Evolutionary conservation across 148 eudicot genomes (phyloP).

Genomic region (Beta vulgaris): DNA sequence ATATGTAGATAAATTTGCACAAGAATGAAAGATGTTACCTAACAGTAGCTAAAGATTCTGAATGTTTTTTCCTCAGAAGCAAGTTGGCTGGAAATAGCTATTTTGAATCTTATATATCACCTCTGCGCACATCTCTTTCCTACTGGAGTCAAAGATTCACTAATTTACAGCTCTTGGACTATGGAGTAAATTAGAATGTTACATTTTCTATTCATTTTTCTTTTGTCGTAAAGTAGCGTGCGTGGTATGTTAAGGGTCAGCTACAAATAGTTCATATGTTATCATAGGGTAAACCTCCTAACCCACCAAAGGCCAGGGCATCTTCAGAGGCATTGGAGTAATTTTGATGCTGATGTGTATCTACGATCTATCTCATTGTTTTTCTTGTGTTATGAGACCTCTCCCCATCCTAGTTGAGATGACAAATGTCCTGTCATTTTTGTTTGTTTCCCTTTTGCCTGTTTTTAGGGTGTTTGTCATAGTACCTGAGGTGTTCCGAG

Average conservation of each 20-base stretch:
- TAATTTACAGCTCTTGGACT: background rate
- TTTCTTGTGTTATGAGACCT: background rate
- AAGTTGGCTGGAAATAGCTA: background rate
- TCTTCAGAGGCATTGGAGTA: background rate
- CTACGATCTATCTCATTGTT: background rate
- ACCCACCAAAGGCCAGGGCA: background rate
- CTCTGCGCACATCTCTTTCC: background rate
- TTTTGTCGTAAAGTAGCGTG: background rate
- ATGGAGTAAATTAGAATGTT: background rate
- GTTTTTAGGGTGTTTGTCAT: background rate
- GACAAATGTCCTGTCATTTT: background rate
- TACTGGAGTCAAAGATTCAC: background rate
- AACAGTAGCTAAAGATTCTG: too few species aligned
- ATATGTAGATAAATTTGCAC: too few species aligned
- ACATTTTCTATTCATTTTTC: background rate
- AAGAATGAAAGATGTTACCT: too few species aligned
- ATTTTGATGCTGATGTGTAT: background rate
- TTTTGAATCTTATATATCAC: background rate
- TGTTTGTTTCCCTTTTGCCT: background rate
- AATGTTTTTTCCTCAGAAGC: too few species aligned
- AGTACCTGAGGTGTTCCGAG: background rate
- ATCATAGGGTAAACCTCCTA: background rate
- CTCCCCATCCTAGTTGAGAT: background rate
- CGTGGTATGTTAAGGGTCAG: background rate
- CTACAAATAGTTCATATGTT: background rate